Evolutionary conservation across 2,329 filamentous ascomycete species (phyloP), one percentile per base, ranked within the genome.

Genomic region (Parastagonospora nodorum): DNA sequence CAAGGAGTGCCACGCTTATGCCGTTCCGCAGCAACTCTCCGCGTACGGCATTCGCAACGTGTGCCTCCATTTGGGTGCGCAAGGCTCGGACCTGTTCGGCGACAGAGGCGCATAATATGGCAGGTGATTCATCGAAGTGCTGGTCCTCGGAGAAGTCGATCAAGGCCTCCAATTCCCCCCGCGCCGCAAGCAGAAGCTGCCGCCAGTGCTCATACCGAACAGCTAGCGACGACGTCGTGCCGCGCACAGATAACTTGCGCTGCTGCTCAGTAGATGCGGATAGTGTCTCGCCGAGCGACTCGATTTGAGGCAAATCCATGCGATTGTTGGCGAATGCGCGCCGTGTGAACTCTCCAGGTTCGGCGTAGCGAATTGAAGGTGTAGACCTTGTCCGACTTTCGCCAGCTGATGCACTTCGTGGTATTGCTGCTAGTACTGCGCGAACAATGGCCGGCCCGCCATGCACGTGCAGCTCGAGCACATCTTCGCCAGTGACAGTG

Each of bases 121-220:
- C 76, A 0, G 91, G 89, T 2, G 90, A 88, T 73, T 96, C 92
- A 61, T 97, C 92, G 66, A 99, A 96, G 76, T 97, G 90, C 74
- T 99, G 93, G 66, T 97, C 94, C 72, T 99, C 94, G 1, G 90
- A 89, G 71, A 99, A 99, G 74, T 99, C 94, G 55, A 99, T 97
- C 60, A 99, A 77, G 0, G 94, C 94, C 74, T 99, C 94, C 33
- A 99, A 81, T 75, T 97, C 92, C 8, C 91, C 94, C 2, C 94
- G 85, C 8, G 92, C 92, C 55, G 88, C 82, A 6, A 97, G 78
- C 14, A 99, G 76, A 58, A 86, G 80, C 57, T 84, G 78, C 24
- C 93, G 85, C 94, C 94, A 99, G 8, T 66, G 66, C 61, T 97
- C 92, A 71, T 99, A 99, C 14, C 86, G 85, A 51, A 81, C 80